Percentiles rank a stretch among this genome's conserved stretches.
phyloP scores from a whole-genome alignment of 2,329 filamentous ascomycete genomes.

The Sporothrix pallida region DNA sequence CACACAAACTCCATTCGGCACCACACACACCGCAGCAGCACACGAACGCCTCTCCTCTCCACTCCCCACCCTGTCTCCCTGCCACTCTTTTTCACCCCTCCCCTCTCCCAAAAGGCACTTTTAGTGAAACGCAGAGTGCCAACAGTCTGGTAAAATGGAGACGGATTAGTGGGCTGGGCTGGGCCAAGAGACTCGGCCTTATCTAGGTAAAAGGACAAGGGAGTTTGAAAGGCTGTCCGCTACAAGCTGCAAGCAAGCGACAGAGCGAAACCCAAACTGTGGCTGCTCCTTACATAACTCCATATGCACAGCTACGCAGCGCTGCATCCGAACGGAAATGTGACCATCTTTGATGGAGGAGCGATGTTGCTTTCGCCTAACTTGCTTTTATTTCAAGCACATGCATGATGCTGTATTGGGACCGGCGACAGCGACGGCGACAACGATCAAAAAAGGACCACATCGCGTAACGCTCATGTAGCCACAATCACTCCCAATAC shows the following conservation, averaged over 20 bases:
- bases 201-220: not conserved
- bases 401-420: conserved; percentile 19
- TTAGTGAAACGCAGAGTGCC: conserved; percentile 33
- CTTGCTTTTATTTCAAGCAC: not conserved
- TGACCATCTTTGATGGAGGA: not conserved
- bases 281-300: conserved; percentile 10
- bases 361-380: not conserved
- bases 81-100: not conserved
- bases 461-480: not conserved
- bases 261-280: not conserved
- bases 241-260: not conserved
- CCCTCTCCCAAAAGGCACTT: conserved; percentile 3
- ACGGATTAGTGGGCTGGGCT: conserved; percentile 17
- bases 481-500: not conserved
- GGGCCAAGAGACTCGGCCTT: not conserved
- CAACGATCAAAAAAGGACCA: not conserved
- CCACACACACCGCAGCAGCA: not conserved
- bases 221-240: not conserved
- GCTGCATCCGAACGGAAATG: conserved; percentile 1
- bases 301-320: not conserved
- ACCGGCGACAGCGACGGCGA: not conserved
- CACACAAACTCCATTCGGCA: not conserved
- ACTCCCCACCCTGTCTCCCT: not conserved
- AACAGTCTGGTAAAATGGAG: conserved; percentile 30
- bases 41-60: not conserved